These are phyloP conservation scores for Eleusine indica DNA, from an alignment of 176 grass and related monocot species.

Conservation along the genomic window DNA sequence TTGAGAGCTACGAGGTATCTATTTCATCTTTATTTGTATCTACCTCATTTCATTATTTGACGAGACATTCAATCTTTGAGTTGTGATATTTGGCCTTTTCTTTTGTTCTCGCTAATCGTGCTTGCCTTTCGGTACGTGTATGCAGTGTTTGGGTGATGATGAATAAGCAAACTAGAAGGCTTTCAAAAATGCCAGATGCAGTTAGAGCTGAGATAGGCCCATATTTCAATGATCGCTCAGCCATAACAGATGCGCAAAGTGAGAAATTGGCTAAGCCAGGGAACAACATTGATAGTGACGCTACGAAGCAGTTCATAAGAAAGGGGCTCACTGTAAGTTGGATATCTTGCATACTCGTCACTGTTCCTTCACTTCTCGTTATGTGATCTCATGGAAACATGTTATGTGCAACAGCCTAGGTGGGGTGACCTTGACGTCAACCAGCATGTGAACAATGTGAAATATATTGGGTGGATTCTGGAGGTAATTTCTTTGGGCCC, in stretches of 20 bases:
- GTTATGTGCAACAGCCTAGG: slow-evolving; percentile 66
- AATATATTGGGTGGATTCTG: slow-evolving; percentile 99
- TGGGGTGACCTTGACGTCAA: slow-evolving; percentile 97
- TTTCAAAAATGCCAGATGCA: slow-evolving; percentile 93
- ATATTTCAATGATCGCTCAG: slow-evolving; percentile 63
- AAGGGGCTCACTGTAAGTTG: slow-evolving; percentile 87
- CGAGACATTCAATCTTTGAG: background rate
- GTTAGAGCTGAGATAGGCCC: slow-evolving; percentile 93
- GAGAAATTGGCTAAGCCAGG: slow-evolving; percentile 74
- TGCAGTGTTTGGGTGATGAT: slow-evolving; percentile 99
- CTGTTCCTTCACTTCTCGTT: background rate
- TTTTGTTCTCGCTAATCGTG: background rate
- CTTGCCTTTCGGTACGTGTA: slow-evolving; percentile 13
- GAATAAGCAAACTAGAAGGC: slow-evolving; percentile 89
- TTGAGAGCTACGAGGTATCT: slow-evolving; percentile 87
- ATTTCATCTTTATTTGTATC: slow-evolving; percentile 11
- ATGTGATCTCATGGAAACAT: background rate
- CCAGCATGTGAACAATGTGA: slow-evolving; percentile 99
- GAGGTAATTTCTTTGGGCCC: slow-evolving; percentile 58
- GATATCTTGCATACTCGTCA: background rate
- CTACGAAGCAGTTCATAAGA: slow-evolving; percentile 61
- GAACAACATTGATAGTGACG: slow-evolving; percentile 41
- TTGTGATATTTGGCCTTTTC: slow-evolving; percentile 2
- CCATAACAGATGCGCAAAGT: slow-evolving; percentile 70
- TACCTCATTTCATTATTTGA: background rate